A percentile compares a stretch with the other conserved stretches of the same genome.
These are phyloP conservation scores for Nitzschia palea DNA, from an alignment of 108 stramenopile genomes.

Conservation along the genomic window DNA sequence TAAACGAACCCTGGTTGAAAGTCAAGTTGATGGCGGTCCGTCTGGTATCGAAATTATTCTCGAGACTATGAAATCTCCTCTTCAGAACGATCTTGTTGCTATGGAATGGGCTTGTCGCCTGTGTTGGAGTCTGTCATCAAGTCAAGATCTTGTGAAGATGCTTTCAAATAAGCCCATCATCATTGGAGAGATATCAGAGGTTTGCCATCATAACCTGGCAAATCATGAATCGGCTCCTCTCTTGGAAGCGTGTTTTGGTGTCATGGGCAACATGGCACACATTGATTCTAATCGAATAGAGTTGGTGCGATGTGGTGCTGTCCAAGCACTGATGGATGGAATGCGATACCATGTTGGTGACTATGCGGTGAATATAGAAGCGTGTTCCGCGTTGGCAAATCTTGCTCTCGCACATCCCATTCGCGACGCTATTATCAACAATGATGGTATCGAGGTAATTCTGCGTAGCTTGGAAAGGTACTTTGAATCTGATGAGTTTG, in stretches of 20 bases:
- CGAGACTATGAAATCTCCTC: constrained; percentile 16
- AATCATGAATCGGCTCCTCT: constrained; percentile 15
- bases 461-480: constrained; percentile 13
- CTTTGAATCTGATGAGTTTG: constrained; percentile 5
- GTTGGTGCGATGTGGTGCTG: constrained; percentile 9
- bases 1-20: constrained; percentile 26
- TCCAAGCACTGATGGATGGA: constrained; percentile 21
- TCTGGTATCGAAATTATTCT: constrained; percentile 34
- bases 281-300: constrained; percentile 10
- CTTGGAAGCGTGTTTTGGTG: constrained; percentile 43
- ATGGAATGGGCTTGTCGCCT: constrained; percentile 41
- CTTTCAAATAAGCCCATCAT: neutral
- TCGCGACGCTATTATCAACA: constrained; percentile 12
- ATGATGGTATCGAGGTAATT: constrained; percentile 13
- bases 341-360: constrained; percentile 17
- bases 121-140: constrained; percentile 38
- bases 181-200: constrained; percentile 13
- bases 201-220: constrained; percentile 16
- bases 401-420: neutral
- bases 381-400: constrained; percentile 29
- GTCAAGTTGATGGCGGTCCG: constrained; percentile 25
- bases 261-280: constrained; percentile 35
- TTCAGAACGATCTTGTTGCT: constrained; percentile 24
- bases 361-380: constrained; percentile 27
- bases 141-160: constrained; percentile 29